Conservation (phyloP, 345 rosid species). For the Linum trigynum region DNA sequence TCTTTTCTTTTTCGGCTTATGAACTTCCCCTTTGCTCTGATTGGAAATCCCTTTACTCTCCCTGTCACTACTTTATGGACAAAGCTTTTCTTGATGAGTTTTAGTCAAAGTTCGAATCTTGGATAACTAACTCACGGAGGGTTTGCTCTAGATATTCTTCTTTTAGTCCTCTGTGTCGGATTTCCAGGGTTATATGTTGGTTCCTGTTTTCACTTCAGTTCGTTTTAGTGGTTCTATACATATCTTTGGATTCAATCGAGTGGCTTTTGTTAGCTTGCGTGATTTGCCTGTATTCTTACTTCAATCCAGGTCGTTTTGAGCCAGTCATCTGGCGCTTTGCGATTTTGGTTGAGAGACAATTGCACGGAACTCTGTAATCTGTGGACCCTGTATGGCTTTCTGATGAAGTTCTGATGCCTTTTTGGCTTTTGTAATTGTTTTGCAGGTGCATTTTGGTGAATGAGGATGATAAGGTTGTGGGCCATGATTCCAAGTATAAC, state of each 20-base stretch:
- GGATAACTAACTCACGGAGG: not conserved
- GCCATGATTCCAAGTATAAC: constrained; percentile 78
- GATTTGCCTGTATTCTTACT: not conserved
- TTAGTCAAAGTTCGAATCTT: too few relatives aligned
- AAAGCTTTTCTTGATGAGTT: too few relatives aligned
- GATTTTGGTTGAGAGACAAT: not conserved
- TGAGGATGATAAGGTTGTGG: constrained; percentile 65
- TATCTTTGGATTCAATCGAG: not conserved
- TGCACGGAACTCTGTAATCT: not conserved
- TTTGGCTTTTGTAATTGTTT: constrained; percentile 7
- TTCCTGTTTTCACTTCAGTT: not conserved
- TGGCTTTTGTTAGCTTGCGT: not conserved
- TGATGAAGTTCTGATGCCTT: not conserved
- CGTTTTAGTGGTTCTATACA: not conserved
- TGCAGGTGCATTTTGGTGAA: constrained; percentile 93
- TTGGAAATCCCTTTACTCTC: not conserved
- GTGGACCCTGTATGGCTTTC: too few relatives aligned
- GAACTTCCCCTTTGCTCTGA: not conserved
- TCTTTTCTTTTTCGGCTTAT: constrained; percentile 2
- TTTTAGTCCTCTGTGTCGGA: not conserved
- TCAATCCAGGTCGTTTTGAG: not conserved
- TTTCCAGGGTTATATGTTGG: not conserved
- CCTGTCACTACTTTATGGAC: not conserved
- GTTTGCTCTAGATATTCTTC: not conserved
- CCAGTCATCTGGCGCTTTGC: not conserved